Base-by-base conservation (phyloP, 2,329 filamentous ascomycete genomes). In the Trichoderma cornu-damae region DNA sequence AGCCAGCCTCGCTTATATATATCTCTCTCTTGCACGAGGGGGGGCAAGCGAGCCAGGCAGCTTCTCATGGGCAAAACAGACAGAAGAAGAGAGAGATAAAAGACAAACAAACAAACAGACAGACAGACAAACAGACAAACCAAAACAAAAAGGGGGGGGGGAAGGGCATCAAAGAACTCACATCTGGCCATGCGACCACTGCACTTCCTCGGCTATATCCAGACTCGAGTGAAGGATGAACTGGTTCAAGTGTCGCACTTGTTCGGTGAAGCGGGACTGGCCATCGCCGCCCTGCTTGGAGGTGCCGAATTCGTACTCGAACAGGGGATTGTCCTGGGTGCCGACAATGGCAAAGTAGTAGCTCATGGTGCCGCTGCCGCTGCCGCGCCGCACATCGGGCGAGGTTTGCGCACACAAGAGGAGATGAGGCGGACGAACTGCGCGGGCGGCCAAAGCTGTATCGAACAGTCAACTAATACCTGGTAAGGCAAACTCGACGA, bases 331-430 rank as follows among this genome's bases (percentile, higher is more conserved):
- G 78, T 99, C 94, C 67, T 90, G 89, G 20, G 91, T 95, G 69
- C 92, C 94, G 72, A 99, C 85, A 65, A 99, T 96, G 69, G 89
- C 89, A 76, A 99, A 97, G 79, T 96, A 96, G 81, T 97, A 99
- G 60, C 92, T 96, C 94, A 97, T 97, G 62, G 65, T 79, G 63
- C 58, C 58, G 64, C 61, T 79, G 63, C 58, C 58, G 64, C 61
- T 61, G 34, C 47, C 11, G 34, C 53, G 42, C 51, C 42, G 22
- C 22, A 12, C 51, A 54, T 54, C 34, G 30, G 42, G 40, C 30
- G 20, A 22, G 18, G 38, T 22, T 34, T 32, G 35, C 12, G 22
- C 42, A 24, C 20, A 22, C n/a, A n/a, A n/a, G 20, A 43, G 22
- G 16, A 14, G 7, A 14, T 24, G 40, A 42, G 38, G 38, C 38